Evolutionary conservation across 371 early-diverging fungal genomes (phyloP).

Genomic region (Rhizopus sp.): DNA sequence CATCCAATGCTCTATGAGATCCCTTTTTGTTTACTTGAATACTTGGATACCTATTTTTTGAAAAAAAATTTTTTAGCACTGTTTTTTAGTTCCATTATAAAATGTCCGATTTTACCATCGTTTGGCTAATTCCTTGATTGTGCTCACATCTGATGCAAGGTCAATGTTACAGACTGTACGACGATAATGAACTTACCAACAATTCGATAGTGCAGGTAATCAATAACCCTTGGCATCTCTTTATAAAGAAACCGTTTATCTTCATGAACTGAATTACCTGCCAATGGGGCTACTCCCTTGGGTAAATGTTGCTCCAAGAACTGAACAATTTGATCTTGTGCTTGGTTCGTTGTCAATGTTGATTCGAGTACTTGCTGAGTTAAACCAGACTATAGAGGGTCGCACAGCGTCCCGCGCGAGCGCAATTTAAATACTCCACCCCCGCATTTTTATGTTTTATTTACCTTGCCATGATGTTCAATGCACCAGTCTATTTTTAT

Average conservation of each 20-base stretch:
- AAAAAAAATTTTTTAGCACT: background rate
- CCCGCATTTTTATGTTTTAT: constrained; percentile 6
- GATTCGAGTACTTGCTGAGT: constrained; percentile 80
- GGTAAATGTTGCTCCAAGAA: constrained; percentile 76
- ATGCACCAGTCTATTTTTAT: constrained; percentile 78
- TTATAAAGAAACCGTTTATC: constrained; percentile 83
- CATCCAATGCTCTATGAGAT: constrained; percentile 83
- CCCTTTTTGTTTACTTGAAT: constrained; percentile 60
- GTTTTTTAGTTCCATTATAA: background rate
- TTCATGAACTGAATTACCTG: constrained; percentile 94
- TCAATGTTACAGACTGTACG: background rate
- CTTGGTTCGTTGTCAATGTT: constrained; percentile 64
- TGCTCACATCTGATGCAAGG: constrained; percentile 77
- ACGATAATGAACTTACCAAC: constrained; percentile 45
- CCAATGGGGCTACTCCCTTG: constrained; percentile 69
- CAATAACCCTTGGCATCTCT: constrained; percentile 81
- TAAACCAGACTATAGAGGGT: constrained; percentile 77
- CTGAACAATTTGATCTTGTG: constrained; percentile 68
- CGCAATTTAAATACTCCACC: constrained; percentile 75
- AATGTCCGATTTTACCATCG: constrained; percentile 61
- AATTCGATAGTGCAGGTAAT: constrained; percentile 86
- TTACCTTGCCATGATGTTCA: constrained; percentile 79
- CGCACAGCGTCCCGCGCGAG: constrained; percentile 74
- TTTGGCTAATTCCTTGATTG: constrained; percentile 83
- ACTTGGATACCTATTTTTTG: constrained; percentile 34